A percentile compares a stretch with the other conserved stretches of the same genome.
These are phyloP conservation scores for Heliamphora exappendiculata DNA, from an alignment of 148 eudicot genomes.

Conservation along the genomic window DNA sequence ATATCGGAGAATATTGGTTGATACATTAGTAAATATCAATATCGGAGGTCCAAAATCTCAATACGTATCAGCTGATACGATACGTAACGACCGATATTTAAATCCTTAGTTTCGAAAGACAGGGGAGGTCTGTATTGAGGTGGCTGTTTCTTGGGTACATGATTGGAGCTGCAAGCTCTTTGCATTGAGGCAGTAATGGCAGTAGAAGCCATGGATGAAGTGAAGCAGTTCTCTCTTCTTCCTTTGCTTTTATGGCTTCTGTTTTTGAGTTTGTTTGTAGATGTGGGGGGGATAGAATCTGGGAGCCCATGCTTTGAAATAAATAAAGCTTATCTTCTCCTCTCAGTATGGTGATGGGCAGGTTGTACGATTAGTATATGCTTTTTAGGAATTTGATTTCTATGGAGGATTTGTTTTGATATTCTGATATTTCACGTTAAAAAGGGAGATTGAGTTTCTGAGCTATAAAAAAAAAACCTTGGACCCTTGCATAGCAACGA, in stretches of 20 bases:
- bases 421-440: too few relatives aligned
- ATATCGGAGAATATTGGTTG: too few relatives aligned
- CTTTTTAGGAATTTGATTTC: too few relatives aligned
- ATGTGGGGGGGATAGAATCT: neutral
- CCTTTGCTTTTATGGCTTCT: constrained; percentile 1
- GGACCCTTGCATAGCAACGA: too few relatives aligned
- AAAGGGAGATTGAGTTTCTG: too few relatives aligned
- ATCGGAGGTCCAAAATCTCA: too few relatives aligned
- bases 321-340: constrained; percentile 16
- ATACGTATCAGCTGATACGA: too few relatives aligned
- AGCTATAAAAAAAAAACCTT: too few relatives aligned
- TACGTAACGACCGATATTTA: too few relatives aligned
- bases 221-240: neutral
- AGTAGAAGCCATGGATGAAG: constrained; percentile 29
- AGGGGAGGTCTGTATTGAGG: constrained; percentile 6
- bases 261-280: neutral
- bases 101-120: constrained; percentile 12
- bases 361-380: neutral
- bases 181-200: constrained; percentile 28
- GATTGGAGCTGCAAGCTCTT: constrained; percentile 27
- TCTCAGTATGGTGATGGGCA: constrained; percentile 20
- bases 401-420: too few relatives aligned
- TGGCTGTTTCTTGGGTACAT: constrained; percentile 8
- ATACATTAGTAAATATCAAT: too few relatives aligned
- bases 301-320: constrained; percentile 12